Percentiles rank a stretch among this genome's conserved stretches.
Conservation (phyloP, 768 basidiomycete species). For the Lactarius psammicola region DNA sequence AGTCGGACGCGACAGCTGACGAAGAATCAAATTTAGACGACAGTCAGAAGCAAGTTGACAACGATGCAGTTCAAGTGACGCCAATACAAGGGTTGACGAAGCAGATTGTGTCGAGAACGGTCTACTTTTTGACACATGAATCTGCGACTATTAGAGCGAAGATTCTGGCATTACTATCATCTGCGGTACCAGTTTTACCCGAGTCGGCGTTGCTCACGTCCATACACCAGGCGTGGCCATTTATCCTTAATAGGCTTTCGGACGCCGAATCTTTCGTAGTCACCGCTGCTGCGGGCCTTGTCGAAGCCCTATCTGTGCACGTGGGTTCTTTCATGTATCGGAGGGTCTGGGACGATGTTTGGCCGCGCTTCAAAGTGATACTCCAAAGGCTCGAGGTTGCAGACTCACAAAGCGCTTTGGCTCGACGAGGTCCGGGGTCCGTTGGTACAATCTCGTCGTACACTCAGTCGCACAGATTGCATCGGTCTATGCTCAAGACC, state of each 20-base stretch:
- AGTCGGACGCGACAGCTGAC: conserved; percentile 32
- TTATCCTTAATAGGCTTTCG: conserved; percentile 76
- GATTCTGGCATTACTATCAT: conserved; percentile 71
- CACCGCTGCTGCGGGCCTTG: conserved; percentile 65
- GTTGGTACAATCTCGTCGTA: conserved; percentile 70
- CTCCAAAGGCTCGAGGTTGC: conserved; percentile 58
- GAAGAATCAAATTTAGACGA: conserved; percentile 31
- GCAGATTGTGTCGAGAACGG: conserved; percentile 82
- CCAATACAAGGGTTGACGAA: conserved; percentile 73
- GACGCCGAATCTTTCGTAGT: conserved; percentile 80
- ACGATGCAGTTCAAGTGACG: conserved; percentile 54
- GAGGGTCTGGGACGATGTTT: conserved; percentile 87
- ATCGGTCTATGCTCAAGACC: conserved; percentile 71
- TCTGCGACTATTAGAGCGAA: conserved; percentile 84
- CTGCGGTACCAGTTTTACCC: conserved; percentile 68
- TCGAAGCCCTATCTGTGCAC: conserved; percentile 68
- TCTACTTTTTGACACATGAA: conserved; percentile 88
- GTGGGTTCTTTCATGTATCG: conserved; percentile 84
- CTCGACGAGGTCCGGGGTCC: conserved; percentile 48
- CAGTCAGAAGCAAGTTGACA: conserved; percentile 35
- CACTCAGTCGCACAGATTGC: conserved; percentile 77
- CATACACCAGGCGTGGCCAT: conserved; percentile 92
- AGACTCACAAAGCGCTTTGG: conserved; percentile 66
- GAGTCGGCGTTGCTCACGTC: conserved; percentile 78
- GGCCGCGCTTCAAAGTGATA: conserved; percentile 76